Evolutionary conservation across 768 basidiomycete genomes (phyloP), one percentile per base, ranked within the genome.

Genomic region (Sporobolomyces phaffii): DNA sequence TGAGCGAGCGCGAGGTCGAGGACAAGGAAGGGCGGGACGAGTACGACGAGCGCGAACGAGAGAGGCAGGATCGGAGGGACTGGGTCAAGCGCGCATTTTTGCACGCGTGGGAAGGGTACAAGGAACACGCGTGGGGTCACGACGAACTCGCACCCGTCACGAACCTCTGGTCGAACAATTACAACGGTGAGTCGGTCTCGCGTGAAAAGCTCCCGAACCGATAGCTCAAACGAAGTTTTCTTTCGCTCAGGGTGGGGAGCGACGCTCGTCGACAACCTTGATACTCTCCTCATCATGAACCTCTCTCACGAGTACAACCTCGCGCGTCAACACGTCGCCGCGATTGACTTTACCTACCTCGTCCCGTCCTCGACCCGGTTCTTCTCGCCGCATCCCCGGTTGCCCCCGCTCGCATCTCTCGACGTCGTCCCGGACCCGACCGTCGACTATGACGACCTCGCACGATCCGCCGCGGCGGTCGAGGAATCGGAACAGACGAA

Each of bases 21-120:
- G 50, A 60, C 28, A 56, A 62, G 64, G 75, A 76, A 60, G 70
- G 50, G 15, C 44, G 33, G 34, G 72, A 73, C 45, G 73, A 69
- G 40, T 58, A 71, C 41, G 64, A 45, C 38, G 73, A 72, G n/a
- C 45, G 64, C 26, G 62, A 77, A 50, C 70, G 41, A 54, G 38
- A 58, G 51, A 36, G 73, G 38, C 72, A 74, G 40, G 64, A 75
- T 54, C 68, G 78, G 44, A 72, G 68, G 22, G 76, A 78, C 41
- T 77, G 77, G 64, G 72, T 74, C 38, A 71, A 72, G 66, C 65
- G 68, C 38, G 76, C 73, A 14, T 75, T 75, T 41, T 36, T 73
- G 59, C 66, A 70, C 33, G 68, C 73, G 0, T 77, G 76, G 76
- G 65, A 68, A 38, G 72, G 72, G 8, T 74, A 75, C 62, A 66